phyloP scores from a whole-genome alignment of 179 eudicot species.

The Spinacia oleracea region DNA sequence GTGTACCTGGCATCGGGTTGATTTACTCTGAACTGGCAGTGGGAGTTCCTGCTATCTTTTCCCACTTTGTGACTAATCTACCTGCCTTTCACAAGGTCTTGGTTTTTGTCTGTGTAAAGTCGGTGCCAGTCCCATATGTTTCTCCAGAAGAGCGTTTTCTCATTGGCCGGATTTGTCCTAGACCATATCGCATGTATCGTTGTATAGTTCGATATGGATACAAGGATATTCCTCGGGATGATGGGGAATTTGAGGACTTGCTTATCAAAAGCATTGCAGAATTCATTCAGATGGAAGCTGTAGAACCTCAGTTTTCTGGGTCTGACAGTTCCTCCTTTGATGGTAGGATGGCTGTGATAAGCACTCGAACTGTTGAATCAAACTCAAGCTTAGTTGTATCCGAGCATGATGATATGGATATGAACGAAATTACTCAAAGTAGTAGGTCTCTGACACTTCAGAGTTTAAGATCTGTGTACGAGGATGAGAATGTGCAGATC shows the following conservation, averaged over 20 bases:
- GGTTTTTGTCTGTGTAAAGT: constrained; percentile 89
- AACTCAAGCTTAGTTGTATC: constrained; percentile 47
- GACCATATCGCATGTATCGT: constrained; percentile 89
- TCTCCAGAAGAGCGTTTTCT: constrained; percentile 86
- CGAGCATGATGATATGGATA: constrained; percentile 42
- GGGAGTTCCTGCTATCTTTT: constrained; percentile 95
- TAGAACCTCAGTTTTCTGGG: constrained; percentile 58
- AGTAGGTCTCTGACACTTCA: constrained; percentile 73
- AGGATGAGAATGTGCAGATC: constrained; percentile 58
- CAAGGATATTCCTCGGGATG: constrained; percentile 78
- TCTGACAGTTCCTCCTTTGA: constrained; percentile 67
- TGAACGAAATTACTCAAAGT: constrained; percentile 45
- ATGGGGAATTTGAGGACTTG: constrained; percentile 77
- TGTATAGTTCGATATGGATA: constrained; percentile 92
- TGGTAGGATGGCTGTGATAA: constrained; percentile 95
- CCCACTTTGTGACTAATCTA: constrained; percentile 91
- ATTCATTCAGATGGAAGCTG: constrained; percentile 93
- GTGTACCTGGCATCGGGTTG: constrained; percentile 93
- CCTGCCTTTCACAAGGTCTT: constrained; percentile 89
- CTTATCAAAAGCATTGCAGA: constrained; percentile 84
- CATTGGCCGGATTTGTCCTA: constrained; percentile 85
- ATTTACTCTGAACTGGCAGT: constrained; percentile 86
- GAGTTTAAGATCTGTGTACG: constrained; percentile 71
- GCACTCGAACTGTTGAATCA: constrained; percentile 45
- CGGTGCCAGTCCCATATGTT: constrained; percentile 87